A percentile compares a stretch with the other conserved stretches of the same genome.
Conservation (phyloP, 768 basidiomycete species). For the Termitomyces heimii region DNA sequence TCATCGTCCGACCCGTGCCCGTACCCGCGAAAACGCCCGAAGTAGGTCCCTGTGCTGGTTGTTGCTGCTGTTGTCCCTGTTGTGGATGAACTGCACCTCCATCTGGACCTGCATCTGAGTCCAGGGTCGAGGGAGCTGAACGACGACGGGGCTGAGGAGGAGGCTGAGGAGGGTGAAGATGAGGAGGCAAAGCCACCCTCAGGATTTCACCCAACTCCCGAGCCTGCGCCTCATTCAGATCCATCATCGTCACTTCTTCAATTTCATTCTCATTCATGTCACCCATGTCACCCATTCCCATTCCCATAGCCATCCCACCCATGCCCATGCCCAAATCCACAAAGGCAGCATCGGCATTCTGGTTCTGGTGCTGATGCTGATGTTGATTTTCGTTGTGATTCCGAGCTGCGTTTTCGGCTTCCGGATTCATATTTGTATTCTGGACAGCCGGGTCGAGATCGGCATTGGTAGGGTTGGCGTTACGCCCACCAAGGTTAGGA, state of each 20-base stretch:
- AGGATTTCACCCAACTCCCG: background rate
- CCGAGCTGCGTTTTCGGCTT: background rate
- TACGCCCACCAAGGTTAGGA: background rate
- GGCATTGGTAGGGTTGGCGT: background rate
- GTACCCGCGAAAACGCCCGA: background rate
- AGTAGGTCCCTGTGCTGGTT: background rate
- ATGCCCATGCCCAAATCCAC: background rate
- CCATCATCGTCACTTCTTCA: constrained; percentile 1
- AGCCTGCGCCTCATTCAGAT: background rate
- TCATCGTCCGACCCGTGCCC: background rate
- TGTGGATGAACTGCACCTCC: background rate
- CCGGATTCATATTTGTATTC: background rate
- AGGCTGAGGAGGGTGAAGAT: background rate
- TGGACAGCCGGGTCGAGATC: background rate
- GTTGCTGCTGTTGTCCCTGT: background rate
- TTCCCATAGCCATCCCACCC: background rate
- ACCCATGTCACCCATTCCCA: background rate
- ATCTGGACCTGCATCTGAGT: background rate
- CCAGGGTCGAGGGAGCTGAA: background rate
- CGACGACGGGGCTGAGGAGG: background rate
- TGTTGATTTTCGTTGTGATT: background rate
- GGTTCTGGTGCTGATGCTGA: background rate
- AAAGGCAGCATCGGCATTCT: background rate
- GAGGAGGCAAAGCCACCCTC: background rate
- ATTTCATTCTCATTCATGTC: background rate